These are phyloP conservation scores for Marasmius sp. DNA, from an alignment of 1,284 basidiomycete genomes.

Conservation along the genomic window DNA sequence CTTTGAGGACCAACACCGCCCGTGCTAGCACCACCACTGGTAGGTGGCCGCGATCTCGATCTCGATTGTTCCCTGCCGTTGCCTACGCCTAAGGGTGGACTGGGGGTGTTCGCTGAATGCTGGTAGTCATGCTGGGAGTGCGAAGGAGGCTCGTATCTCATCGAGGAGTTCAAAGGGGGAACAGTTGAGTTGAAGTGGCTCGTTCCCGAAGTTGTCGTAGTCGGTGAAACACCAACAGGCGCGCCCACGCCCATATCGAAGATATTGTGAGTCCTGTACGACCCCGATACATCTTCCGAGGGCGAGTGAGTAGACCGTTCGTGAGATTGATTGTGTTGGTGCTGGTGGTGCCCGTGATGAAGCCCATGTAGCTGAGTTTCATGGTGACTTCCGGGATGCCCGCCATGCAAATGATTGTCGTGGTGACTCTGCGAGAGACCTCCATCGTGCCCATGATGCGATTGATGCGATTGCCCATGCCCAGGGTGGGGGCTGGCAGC, in stretches of 20 bases:
- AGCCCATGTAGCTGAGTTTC: slow-evolving; percentile 12
- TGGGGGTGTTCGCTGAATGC: slow-evolving; percentile 25
- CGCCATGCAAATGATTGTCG: slow-evolving; percentile 15
- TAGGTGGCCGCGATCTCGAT: slow-evolving; percentile 47
- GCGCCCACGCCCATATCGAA: slow-evolving; percentile 57
- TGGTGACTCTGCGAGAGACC: slow-evolving; percentile 17
- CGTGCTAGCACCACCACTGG: slow-evolving; percentile 5
- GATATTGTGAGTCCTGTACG: slow-evolving; percentile 61
- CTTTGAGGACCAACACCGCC: slow-evolving; percentile 47
- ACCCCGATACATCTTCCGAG: slow-evolving; percentile 33
- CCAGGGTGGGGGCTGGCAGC: not conserved
- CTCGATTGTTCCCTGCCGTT: slow-evolving; percentile 33
- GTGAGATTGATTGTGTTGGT: slow-evolving; percentile 30
- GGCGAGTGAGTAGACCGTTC: slow-evolving; percentile 33
- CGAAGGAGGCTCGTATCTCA: slow-evolving; percentile 50
- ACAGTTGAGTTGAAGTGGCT: slow-evolving; percentile 57
- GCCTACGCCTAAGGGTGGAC: slow-evolving; percentile 6
- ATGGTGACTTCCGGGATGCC: slow-evolving; percentile 20
- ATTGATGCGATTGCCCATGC: slow-evolving; percentile 1
- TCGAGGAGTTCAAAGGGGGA: slow-evolving; percentile 57
- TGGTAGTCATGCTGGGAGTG: slow-evolving; percentile 18
- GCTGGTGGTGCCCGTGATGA: slow-evolving; percentile 26
- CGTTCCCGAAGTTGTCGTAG: slow-evolving; percentile 9
- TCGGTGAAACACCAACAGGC: not conserved
- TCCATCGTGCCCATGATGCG: not conserved